phyloP scores from a whole-genome alignment of 495 filamentous ascomycete genomes.

The Parathielavia appendiculata region DNA sequence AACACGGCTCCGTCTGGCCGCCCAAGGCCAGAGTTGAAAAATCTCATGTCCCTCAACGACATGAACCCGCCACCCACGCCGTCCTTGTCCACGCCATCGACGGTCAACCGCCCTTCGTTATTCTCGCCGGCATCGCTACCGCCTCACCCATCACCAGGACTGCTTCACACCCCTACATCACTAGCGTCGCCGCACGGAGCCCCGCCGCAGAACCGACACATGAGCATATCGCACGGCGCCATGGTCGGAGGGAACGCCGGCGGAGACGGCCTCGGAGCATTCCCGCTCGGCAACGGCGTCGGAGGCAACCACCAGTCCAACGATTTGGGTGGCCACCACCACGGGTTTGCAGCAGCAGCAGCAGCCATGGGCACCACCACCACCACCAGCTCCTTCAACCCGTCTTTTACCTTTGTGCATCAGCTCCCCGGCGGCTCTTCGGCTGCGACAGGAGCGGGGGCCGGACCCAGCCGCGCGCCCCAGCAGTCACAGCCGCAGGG shows the following conservation, averaged over 20 bases:
- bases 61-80: conserved; percentile 25
- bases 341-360: conserved; percentile 6
- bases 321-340: background rate
- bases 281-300: conserved; percentile 20
- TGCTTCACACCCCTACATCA: conserved; percentile 31
- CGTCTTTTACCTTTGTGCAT: conserved; percentile 23
- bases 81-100: conserved; percentile 29
- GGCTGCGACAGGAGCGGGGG: background rate
- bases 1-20: conserved; percentile 29
- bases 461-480: conserved; percentile 1
- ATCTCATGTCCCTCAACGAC: conserved; percentile 23
- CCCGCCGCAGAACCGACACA: conserved; percentile 15
- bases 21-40: conserved; percentile 34
- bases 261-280: conserved; percentile 19
- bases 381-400: conserved; percentile 15
- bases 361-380: no score
- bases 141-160: conserved; percentile 28
- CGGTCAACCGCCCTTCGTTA: conserved; percentile 27
- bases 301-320: conserved; percentile 4
- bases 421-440: conserved; percentile 17
- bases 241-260: conserved; percentile 19
- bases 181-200: conserved; percentile 23
- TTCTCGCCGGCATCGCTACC: conserved; percentile 29
- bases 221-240: conserved; percentile 21
- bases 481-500: conserved; percentile 17